Evolutionary conservation across 495 filamentous ascomycete genomes (phyloP), one percentile per base, ranked within the genome.

Genomic region (Pseudevernia furfuracea): DNA sequence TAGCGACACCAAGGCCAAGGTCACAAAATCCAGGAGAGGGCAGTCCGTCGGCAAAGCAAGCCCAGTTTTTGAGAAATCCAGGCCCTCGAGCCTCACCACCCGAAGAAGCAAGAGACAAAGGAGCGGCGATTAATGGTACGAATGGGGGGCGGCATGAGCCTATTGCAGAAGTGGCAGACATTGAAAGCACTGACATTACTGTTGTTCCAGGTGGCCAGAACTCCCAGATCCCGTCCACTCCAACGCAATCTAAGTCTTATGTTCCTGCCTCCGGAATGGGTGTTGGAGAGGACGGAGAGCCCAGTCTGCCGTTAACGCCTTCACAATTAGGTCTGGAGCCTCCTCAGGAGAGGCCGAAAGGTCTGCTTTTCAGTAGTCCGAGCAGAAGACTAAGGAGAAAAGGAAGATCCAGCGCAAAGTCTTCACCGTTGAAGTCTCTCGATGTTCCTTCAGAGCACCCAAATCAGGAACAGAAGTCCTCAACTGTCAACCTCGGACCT

Each of bases 281-380:
- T 25, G n/a, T 63, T 11, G 43, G 38, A 14, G 70, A 72, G 58
- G 52, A 52, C 28, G 76, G 78, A 23, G 87, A 91, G 67, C 87
- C 86, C 12, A 86, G 88, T 43, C 76, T 91, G 30, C 88, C 88
- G 12, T 86, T 86, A 14, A 90, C 87, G 6, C 87, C 87, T 25
- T 84, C 83, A 38, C 81, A 87, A 62, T 68, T 79, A 46, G 84
- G 84, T 5, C 74, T 87, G 61, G 82, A 79, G 64, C 73, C 71
- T 48, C 76, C 74, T 9, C 74, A 73, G 2, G 74, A 74, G 53
- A 75, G 75, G 46, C 70, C 71, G 1, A 74, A 65, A 66, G 74
- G 73, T 15, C 64, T 76, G 14, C 52, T 78, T 43, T 80, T 77
- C 60, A 61, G 60, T 59, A 81, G 77, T 55, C 78, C 80, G 7